Conservation (phyloP, 1,139 yeast genomes). For the Pichia sp. region DNA sequence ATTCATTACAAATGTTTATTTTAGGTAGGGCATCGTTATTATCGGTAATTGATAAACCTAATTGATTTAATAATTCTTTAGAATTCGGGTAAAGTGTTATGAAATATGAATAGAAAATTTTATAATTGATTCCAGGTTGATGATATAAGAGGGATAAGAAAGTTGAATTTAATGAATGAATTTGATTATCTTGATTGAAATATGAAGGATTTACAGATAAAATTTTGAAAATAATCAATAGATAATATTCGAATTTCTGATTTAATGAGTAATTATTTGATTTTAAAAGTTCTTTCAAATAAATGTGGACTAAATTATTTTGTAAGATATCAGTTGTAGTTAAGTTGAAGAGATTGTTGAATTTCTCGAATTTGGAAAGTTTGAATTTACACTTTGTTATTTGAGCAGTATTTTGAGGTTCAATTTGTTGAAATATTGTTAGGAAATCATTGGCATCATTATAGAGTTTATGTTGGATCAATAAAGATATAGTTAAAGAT, state of each 20-base stretch:
- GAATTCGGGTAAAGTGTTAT: slow-evolving; percentile 11
- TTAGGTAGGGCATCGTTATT: slow-evolving; percentile 5
- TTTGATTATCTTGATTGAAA: slow-evolving; percentile 1
- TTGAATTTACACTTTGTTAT: slow-evolving; percentile 7
- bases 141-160: slow-evolving; percentile 7
- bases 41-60: slow-evolving; percentile 6
- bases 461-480: slow-evolving; percentile 6
- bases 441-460: slow-evolving; percentile 7
- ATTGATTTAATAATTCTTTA: slow-evolving; percentile 1
- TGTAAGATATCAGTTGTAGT: slow-evolving; percentile 1
- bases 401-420: neutral
- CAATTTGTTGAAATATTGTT: neutral
- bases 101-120: slow-evolving; percentile 8
- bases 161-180: slow-evolving; percentile 8
- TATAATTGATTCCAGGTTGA: slow-evolving; percentile 7
- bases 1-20: slow-evolving; percentile 8
- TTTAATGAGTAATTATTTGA: neutral
- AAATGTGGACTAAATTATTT: slow-evolving; percentile 8
- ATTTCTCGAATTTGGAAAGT: slow-evolving; percentile 7
- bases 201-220: neutral
- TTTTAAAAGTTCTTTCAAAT: slow-evolving; percentile 8
- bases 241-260: slow-evolving; percentile 10
- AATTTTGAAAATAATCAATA: slow-evolving; percentile 7
- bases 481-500: slow-evolving; percentile 11
- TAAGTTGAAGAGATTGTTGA: neutral